Evolutionary conservation across 257 asterid genomes (phyloP).

Genomic region (Fraxinus excelsior): DNA sequence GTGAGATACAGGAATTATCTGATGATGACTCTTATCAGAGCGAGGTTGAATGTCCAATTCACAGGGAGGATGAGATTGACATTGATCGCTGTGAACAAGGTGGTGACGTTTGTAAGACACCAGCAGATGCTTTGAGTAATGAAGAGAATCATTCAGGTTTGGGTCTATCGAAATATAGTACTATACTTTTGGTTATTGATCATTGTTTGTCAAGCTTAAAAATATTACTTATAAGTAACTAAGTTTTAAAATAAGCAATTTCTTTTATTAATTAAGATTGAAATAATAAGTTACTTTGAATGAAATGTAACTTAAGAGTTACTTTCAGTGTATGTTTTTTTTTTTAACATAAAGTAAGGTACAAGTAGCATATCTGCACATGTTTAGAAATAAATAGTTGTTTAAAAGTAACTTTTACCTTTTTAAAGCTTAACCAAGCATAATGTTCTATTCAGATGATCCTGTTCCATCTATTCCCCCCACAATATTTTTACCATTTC

Average conservation of each 20-base stretch:
- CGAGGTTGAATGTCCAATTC: slow-evolving; percentile 24
- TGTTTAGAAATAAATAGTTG: neutral
- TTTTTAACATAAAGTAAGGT: neutral
- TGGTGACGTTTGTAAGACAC: slow-evolving; percentile 26
- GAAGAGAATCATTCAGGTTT: slow-evolving; percentile 41
- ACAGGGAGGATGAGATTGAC: slow-evolving; percentile 28
- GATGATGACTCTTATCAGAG: slow-evolving; percentile 37
- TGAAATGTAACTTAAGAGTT: neutral
- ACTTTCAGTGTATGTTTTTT: neutral
- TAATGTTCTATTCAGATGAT: neutral
- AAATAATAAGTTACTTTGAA: neutral
- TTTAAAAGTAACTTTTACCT: neutral
- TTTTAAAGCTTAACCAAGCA: neutral
- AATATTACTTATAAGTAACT: neutral
- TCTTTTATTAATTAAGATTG: neutral
- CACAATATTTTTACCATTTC: neutral
- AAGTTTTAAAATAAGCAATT: neutral
- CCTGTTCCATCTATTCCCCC: neutral
- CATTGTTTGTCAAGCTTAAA: neutral
- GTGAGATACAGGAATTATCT: slow-evolving; percentile 51
- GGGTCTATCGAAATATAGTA: neutral
- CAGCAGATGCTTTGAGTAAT: slow-evolving; percentile 24
- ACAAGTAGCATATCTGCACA: neutral
- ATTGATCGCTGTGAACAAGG: slow-evolving; percentile 29
- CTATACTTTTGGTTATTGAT: slow-evolving; percentile 4